phyloP scores from a whole-genome alignment of 2,329 filamentous ascomycete species.

The Diaporthe helianthi region DNA sequence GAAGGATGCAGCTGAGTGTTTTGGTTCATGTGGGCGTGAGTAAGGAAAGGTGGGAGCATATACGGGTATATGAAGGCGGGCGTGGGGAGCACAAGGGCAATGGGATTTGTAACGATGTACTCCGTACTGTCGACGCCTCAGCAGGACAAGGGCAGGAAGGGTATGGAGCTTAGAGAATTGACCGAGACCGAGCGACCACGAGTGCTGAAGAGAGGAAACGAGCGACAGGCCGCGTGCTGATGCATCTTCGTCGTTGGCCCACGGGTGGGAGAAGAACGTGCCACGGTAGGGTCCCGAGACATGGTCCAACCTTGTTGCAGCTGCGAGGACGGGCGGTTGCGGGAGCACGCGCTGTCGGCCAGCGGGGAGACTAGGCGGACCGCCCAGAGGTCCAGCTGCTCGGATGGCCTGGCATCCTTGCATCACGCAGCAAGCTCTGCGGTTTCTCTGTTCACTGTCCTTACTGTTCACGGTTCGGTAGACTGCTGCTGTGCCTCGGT shows the following conservation, averaged over 20 bases:
- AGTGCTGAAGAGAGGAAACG: constrained; percentile 15
- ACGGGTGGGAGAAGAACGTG: constrained; percentile 10
- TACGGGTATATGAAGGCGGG: constrained; percentile 20
- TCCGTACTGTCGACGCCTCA: no score
- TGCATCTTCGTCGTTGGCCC: constrained; percentile 1
- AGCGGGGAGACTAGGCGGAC: constrained; percentile 20
- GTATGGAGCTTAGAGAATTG: constrained; percentile 3
- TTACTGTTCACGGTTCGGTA: no score
- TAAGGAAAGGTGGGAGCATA: constrained; percentile 25
- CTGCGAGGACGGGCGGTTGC: constrained; percentile 28
- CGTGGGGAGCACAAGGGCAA: constrained; percentile 23
- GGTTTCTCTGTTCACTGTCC: background rate
- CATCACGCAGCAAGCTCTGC: background rate
- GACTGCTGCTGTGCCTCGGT: background rate
- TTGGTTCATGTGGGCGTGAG: constrained; percentile 18
- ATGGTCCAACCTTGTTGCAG: constrained; percentile 14
- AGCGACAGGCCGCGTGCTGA: constrained; percentile 21
- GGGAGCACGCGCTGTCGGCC: constrained; percentile 23
- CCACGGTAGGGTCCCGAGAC: constrained; percentile 1
- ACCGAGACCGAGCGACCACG: constrained; percentile 27
- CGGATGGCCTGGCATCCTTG: background rate
- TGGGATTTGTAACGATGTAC: background rate
- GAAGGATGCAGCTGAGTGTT: constrained; percentile 11
- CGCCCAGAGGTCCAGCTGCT: constrained; percentile 13
- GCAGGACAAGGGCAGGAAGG: no score